These are phyloP conservation scores for Evernia prunastri DNA, from an alignment of 495 filamentous ascomycete genomes.

Conservation along the genomic window DNA sequence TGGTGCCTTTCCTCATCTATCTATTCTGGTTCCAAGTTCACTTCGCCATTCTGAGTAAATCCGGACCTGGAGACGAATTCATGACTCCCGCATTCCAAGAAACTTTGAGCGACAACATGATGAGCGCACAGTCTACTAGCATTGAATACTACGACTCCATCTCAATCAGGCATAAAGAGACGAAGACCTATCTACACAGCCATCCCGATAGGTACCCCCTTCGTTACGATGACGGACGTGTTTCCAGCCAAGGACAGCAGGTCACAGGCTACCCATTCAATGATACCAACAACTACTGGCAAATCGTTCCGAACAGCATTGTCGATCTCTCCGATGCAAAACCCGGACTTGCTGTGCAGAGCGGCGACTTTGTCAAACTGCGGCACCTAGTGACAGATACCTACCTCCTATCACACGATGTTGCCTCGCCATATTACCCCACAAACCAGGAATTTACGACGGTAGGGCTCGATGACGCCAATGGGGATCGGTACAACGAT, in stretches of 20 bases:
- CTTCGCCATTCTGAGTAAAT: conserved; percentile 80
- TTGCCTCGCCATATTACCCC: conserved; percentile 93
- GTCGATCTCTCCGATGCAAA: conserved; percentile 38
- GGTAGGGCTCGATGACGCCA: conserved; percentile 61
- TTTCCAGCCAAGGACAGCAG: conserved; percentile 96
- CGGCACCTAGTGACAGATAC: conserved; percentile 82
- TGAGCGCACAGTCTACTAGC: conserved; percentile 75
- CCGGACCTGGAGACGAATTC: conserved; percentile 95
- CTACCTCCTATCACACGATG: conserved; percentile 90
- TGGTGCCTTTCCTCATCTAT: conserved; percentile 94
- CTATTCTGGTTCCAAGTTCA: conserved; percentile 99
- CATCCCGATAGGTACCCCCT: conserved; percentile 84
- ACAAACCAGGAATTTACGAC: conserved; percentile 99
- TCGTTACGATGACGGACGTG: conserved; percentile 93
- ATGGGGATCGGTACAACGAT: conserved; percentile 76
- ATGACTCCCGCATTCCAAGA: conserved; percentile 98
- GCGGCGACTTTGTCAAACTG: conserved; percentile 82
- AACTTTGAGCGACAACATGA: conserved; percentile 86
- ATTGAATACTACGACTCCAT: conserved; percentile 89
- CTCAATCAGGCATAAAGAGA: conserved; percentile 90
- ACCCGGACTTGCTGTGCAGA: conserved; percentile 59
- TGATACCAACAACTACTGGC: conserved; percentile 98
- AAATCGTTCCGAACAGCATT: conserved; percentile 65
- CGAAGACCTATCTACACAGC: conserved; percentile 91
- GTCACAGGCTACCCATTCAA: conserved; percentile 97